These are phyloP conservation scores for Prunella vulgaris DNA, from an alignment of 257 asterid genomes.

Conservation along the genomic window DNA sequence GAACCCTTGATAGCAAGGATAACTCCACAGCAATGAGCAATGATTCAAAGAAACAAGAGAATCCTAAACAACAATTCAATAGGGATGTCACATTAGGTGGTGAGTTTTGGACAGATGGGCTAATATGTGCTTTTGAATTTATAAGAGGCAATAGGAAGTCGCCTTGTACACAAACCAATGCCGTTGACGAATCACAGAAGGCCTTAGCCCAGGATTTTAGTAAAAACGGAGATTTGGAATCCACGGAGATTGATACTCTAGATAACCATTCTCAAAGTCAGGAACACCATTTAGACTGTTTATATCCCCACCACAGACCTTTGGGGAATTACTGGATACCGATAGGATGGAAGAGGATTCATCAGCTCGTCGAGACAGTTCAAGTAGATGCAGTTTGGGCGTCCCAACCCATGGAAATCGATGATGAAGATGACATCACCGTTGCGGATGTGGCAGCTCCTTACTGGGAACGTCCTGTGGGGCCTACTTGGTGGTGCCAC, in stretches of 20 bases:
- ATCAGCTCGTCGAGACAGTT: constrained; percentile 32
- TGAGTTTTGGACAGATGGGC: constrained; percentile 40
- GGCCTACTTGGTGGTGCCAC: constrained; percentile 57
- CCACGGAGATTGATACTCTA: constrained; percentile 9
- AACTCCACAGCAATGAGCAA: constrained; percentile 21
- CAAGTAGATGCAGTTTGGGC: constrained; percentile 37
- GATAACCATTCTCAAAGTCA: constrained; percentile 14
- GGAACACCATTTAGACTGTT: constrained; percentile 19
- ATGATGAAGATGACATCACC: constrained; percentile 36
- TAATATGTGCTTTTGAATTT: constrained; percentile 46
- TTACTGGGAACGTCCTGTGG: constrained; percentile 40
- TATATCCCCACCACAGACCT: constrained; percentile 26
- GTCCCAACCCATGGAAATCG: constrained; percentile 28
- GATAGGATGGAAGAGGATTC: constrained; percentile 43
- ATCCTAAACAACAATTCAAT: constrained; percentile 23
- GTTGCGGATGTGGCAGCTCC: constrained; percentile 52
- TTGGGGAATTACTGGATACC: constrained; percentile 41
- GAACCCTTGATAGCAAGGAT: constrained; percentile 13
- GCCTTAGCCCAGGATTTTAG: not conserved
- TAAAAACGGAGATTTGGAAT: constrained; percentile 11
- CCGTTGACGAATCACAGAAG: constrained; percentile 12
- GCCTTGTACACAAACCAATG: constrained; percentile 3
- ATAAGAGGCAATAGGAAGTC: constrained; percentile 27
- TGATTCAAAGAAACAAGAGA: constrained; percentile 26
- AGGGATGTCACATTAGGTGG: constrained; percentile 31